Percentiles rank a stretch among this genome's conserved stretches.
phyloP scores from a whole-genome alignment of 2,329 filamentous ascomycete species.

The Lecanosticta acicola region DNA sequence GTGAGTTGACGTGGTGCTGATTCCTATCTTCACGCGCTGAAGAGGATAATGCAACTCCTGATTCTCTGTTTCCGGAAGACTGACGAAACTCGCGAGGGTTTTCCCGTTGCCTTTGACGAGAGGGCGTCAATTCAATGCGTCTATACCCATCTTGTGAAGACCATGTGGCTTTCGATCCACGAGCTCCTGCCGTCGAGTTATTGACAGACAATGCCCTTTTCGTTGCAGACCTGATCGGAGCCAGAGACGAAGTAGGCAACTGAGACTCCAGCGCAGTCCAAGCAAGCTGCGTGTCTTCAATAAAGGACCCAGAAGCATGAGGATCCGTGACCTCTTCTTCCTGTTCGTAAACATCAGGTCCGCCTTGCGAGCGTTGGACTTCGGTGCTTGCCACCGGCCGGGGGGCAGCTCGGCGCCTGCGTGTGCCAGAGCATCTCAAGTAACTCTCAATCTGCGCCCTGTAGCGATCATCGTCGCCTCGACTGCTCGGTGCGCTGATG shows the following conservation, averaged over 20 bases:
- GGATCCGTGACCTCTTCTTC: not conserved
- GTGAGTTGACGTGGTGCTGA: too few species aligned
- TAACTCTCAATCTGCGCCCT: slow-evolving; percentile 39
- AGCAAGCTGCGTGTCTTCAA: slow-evolving; percentile 43
- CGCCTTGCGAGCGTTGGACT: not conserved
- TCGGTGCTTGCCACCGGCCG: not conserved
- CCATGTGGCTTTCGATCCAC: too few species aligned
- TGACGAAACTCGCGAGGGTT: too few species aligned
- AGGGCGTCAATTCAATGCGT: too few species aligned
- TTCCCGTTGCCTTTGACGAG: too few species aligned
- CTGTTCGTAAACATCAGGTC: not conserved
- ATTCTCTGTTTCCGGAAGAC: too few species aligned
- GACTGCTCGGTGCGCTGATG: slow-evolving; percentile 40
- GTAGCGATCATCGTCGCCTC: slow-evolving; percentile 39
- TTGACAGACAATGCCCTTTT: too few species aligned
- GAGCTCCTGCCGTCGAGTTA: too few species aligned
- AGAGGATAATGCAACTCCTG: too few species aligned
- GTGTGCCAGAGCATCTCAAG: not conserved
- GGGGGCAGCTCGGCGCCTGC: not conserved
- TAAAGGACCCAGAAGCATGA: slow-evolving; percentile 7
- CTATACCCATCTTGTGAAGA: too few species aligned
- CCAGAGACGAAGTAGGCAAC: slow-evolving; percentile 14
- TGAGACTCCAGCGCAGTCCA: slow-evolving; percentile 40
- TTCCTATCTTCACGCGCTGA: too few species aligned
- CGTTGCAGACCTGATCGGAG: not conserved